Percentiles rank a stretch among this genome's conserved stretches.
Conservation (phyloP, 768 basidiomycete species). For the Auriculariales sp. region DNA sequence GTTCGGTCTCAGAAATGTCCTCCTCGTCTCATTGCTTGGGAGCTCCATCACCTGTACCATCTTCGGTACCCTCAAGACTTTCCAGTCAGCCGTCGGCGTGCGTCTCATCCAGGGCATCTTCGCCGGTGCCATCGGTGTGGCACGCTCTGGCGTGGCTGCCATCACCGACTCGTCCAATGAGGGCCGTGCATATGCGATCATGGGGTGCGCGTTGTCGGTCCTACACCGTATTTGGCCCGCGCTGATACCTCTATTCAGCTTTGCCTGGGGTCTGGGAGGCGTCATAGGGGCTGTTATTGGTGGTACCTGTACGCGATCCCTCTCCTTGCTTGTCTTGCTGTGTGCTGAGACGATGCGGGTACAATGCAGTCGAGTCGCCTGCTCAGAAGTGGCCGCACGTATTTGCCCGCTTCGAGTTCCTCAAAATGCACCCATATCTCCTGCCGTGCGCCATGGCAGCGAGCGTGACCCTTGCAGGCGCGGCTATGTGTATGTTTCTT, state of each 20-base stretch:
- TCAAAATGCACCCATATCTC: slow-evolving; percentile 77
- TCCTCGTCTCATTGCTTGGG: slow-evolving; percentile 74
- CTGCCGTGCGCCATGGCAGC: slow-evolving; percentile 78
- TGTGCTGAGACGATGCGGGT: background rate
- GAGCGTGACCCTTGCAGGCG: slow-evolving; percentile 48
- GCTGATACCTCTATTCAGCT: slow-evolving; percentile 27
- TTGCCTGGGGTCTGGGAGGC: slow-evolving; percentile 95
- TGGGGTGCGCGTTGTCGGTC: slow-evolving; percentile 38
- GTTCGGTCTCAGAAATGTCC: slow-evolving; percentile 73
- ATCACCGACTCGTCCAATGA: slow-evolving; percentile 90
- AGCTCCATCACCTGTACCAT: slow-evolving; percentile 63
- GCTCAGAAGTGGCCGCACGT: slow-evolving; percentile 72
- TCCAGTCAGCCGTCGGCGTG: slow-evolving; percentile 70
- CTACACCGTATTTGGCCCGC: background rate
- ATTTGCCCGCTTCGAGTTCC: slow-evolving; percentile 51
- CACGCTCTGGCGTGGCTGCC: slow-evolving; percentile 75
- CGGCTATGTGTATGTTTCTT: slow-evolving; percentile 76
- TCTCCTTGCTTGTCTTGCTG: background rate
- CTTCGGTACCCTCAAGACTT: slow-evolving; percentile 62
- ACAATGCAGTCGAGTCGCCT: slow-evolving; percentile 68
- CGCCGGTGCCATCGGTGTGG: slow-evolving; percentile 92
- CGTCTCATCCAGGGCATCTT: slow-evolving; percentile 84
- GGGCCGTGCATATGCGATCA: slow-evolving; percentile 83
- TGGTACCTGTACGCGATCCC: slow-evolving; percentile 52
- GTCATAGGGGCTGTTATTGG: slow-evolving; percentile 79